Percentiles rank a stretch among this genome's conserved stretches.
These are phyloP conservation scores for Aspergillus sp. DNA, from an alignment of 2,329 filamentous ascomycete species.

Conservation along the genomic window DNA sequence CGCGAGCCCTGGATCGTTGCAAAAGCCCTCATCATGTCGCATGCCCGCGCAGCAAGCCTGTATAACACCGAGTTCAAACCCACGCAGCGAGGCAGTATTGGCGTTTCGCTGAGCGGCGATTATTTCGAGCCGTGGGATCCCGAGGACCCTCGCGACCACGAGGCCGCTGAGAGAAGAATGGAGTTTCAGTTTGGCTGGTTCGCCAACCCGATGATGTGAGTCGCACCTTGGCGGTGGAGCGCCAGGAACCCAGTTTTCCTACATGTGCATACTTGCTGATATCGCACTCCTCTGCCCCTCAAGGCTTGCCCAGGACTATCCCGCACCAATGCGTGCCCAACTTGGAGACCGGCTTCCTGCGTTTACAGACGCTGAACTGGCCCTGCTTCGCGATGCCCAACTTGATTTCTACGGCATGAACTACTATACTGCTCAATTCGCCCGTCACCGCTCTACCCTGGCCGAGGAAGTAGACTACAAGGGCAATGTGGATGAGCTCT, in stretches of 20 bases:
- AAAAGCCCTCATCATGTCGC: constrained; percentile 4
- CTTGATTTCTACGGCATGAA: constrained; percentile 25
- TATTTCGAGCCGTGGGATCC: constrained; percentile 36
- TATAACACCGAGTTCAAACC: constrained; percentile 4
- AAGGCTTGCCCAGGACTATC: constrained; percentile 39
- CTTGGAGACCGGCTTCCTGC: constrained; percentile 12
- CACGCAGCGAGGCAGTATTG: constrained; percentile 1
- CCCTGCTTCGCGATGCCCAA: not conserved
- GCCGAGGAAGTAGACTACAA: constrained; percentile 15
- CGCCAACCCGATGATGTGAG: constrained; percentile 38
- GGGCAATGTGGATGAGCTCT: constrained; percentile 17
- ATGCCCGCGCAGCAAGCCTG: constrained; percentile 1
- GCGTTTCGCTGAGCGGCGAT: constrained; percentile 25
- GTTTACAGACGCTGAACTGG: not conserved
- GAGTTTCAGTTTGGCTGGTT: constrained; percentile 43
- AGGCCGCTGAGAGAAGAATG: constrained; percentile 26
- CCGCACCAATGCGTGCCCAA: constrained; percentile 27
- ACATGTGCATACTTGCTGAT: too few relatives aligned
- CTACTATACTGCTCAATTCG: constrained; percentile 20
- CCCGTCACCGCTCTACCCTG: not conserved
- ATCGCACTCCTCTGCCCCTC: too few relatives aligned
- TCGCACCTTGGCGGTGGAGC: constrained; percentile 22
- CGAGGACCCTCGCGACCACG: constrained; percentile 16
- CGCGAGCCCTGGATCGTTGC: constrained; percentile 16
- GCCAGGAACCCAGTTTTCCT: too few relatives aligned